A percentile compares a stretch with the other conserved stretches of the same genome.
These are phyloP conservation scores for Inonotus obliquus DNA, from an alignment of 1,284 basidiomycete genomes.

Conservation along the genomic window DNA sequence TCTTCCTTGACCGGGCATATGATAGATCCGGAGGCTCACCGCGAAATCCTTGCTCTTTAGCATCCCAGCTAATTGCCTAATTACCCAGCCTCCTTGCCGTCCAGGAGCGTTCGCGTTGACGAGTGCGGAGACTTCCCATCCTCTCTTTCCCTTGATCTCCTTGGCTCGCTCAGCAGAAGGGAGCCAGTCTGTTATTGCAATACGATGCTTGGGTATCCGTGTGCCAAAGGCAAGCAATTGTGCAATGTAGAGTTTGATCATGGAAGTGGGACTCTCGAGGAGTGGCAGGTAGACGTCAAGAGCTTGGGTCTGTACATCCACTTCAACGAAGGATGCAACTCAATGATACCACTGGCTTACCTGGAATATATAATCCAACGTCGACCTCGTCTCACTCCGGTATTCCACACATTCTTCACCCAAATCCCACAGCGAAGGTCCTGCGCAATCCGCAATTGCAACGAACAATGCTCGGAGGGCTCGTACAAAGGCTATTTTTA, in stretches of 20 bases:
- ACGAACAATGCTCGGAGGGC: conserved; percentile 54
- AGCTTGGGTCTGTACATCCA: conserved; percentile 41
- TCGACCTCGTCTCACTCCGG: conserved; percentile 47
- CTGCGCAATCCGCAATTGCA: conserved; percentile 54
- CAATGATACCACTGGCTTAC: conserved; percentile 29
- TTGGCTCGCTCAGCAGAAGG: conserved; percentile 49
- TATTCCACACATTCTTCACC: conserved; percentile 39
- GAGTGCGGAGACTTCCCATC: conserved; percentile 57
- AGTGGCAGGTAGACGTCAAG: conserved; percentile 65
- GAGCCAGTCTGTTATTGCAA: conserved; percentile 57
- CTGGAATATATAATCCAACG: conserved; percentile 57
- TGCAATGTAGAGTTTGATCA: conserved; percentile 45
- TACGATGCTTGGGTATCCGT: conserved; percentile 50
- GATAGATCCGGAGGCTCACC: conserved; percentile 37
- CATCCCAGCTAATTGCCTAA: conserved; percentile 43
- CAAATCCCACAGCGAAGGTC: conserved; percentile 64
- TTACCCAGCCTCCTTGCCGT: conserved; percentile 54
- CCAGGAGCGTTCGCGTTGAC: conserved; percentile 35
- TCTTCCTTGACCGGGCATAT: neutral
- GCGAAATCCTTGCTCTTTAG: conserved; percentile 50
- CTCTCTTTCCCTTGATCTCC: conserved; percentile 54
- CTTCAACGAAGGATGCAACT: neutral
- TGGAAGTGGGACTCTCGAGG: conserved; percentile 38
- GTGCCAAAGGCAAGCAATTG: conserved; percentile 52
- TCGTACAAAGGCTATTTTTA: conserved; percentile 54